Base-by-base conservation (phyloP, 2,329 filamentous ascomycete genomes). In the Claviceps quebecensis region DNA sequence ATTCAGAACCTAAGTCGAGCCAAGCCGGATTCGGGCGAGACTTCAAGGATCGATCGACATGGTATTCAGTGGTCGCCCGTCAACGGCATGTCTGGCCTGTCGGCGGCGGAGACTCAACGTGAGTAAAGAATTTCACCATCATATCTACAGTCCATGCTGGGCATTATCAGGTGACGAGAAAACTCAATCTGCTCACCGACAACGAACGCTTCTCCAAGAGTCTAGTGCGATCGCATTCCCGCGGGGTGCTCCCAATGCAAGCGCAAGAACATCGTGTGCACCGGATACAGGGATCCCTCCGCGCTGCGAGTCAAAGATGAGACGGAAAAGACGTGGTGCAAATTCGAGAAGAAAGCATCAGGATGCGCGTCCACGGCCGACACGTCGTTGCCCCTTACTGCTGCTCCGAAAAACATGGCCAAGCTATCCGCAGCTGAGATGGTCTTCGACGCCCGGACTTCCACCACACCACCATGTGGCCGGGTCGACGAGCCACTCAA, bases 11-110 rank as follows among this genome's bases (percentile, higher is more conserved):
- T 9, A 11, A 34, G 29, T 34, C 29, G 29, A 34, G 29, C 29
- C 29, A 34, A 34, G 29, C 29, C 9, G 29, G 9, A 11, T 11
- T 34, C 9, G 8, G 26, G 26, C 26, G 26, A 29, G 26, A 11
- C 9, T 34, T 34, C 29, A 34, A 11, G 9, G 29, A 34, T 34
- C 13, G 9, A 23, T 22, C 44, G 6, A 2, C 44, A 59, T 63
- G 59, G 60, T 68, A 9, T 62, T 62, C 37, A 60, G 59, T 29
- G 61, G 61, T 36, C 57, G 56, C 14, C 61, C 60, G 6, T 63
- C 61, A 26, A 60, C 59, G 2, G 61, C 61, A 3, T 63, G 61
- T 41, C 56, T 57, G 44, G 53, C 59, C 37, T 63, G 61, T 54
- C 60, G 61, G 4, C 54, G 56, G 17, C 54, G 52, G 52, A 56